A percentile compares a stretch with the other conserved stretches of the same genome.
Evolutionary conservation across 2,329 filamentous ascomycete species (phyloP).

Genomic region (Capronia epimyces): DNA sequence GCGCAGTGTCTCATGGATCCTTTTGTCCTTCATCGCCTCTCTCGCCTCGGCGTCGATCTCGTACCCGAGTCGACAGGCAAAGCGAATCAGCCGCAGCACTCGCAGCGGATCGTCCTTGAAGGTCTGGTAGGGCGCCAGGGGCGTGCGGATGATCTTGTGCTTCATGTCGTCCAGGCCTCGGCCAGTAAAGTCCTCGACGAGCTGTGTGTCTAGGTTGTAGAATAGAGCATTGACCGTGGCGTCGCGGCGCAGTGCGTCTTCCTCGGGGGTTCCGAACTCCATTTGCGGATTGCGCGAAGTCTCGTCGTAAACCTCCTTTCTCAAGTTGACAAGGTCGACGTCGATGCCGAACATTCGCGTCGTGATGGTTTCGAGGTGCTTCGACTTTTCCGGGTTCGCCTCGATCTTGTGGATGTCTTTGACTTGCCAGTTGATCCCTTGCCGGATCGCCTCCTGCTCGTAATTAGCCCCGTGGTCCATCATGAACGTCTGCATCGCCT

Average conservation of each 20-base stretch:
- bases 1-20: conserved; percentile 72
- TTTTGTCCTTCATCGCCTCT: conserved; percentile 67
- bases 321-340: conserved; percentile 87
- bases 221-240: conserved; percentile 94
- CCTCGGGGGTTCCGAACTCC: conserved; percentile 86
- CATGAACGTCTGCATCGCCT: conserved; percentile 40
- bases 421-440: conserved; percentile 43
- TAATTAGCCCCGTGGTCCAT: conserved; percentile 39
- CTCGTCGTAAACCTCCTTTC: conserved; percentile 85
- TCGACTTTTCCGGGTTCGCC: conserved; percentile 91
- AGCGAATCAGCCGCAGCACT: conserved; percentile 79
- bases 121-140: conserved; percentile 79
- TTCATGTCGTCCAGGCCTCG: conserved; percentile 69
- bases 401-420: conserved; percentile 76
- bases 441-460: conserved; percentile 39
- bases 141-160: conserved; percentile 70
- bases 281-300: conserved; percentile 85
- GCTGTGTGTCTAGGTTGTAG: conserved; percentile 77
- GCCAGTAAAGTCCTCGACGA: conserved; percentile 79
- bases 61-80: conserved; percentile 79
- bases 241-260: conserved; percentile 84
- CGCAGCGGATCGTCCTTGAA: conserved; percentile 91
- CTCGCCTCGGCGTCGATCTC: conserved; percentile 65
- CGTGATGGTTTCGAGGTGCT: conserved; percentile 88
- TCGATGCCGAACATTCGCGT: conserved; percentile 80